Evolutionary conservation across 768 basidiomycete species (phyloP).

Genomic region (Tricholoma sp.): DNA sequence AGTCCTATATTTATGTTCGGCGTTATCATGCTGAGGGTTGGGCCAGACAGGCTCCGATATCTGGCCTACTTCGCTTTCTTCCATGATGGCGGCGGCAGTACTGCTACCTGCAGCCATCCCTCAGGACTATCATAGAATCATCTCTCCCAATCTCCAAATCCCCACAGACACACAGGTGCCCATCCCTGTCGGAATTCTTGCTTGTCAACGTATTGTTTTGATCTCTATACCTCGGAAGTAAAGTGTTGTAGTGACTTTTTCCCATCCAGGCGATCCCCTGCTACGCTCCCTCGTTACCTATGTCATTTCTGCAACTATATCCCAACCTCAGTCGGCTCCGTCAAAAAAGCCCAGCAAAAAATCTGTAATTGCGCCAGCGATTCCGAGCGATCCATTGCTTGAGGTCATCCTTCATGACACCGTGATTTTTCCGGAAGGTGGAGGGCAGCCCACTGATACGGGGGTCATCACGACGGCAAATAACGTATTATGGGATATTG

Average conservation of each 20-base stretch:
- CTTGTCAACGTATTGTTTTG: conserved; percentile 61
- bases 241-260: conserved; percentile 3
- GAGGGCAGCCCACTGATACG: conserved; percentile 77
- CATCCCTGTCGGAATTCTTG: conserved; percentile 71
- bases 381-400: conserved; percentile 43
- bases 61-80: background rate
- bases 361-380: conserved; percentile 42
- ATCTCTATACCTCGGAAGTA: conserved; percentile 1
- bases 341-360: conserved; percentile 52
- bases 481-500: conserved; percentile 50
- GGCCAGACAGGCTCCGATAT: too few species aligned
- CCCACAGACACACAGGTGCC: conserved; percentile 45
- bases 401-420: conserved; percentile 74
- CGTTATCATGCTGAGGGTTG: too few species aligned
- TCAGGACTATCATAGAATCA: conserved; percentile 58
- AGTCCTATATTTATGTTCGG: too few species aligned
- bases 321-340: conserved; percentile 34
- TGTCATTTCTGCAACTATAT: conserved; percentile 46
- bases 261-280: conserved; percentile 60
- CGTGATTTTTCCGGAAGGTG: conserved; percentile 76
- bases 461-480: conserved; percentile 48
- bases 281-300: conserved; percentile 52
- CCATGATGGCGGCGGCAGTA: conserved; percentile 31
- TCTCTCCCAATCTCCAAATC: conserved; percentile 52
- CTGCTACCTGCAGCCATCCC: conserved; percentile 43